These are phyloP conservation scores for Hypoxylon sp. DNA, from an alignment of 2,329 filamentous ascomycete species.

Conservation along the genomic window DNA sequence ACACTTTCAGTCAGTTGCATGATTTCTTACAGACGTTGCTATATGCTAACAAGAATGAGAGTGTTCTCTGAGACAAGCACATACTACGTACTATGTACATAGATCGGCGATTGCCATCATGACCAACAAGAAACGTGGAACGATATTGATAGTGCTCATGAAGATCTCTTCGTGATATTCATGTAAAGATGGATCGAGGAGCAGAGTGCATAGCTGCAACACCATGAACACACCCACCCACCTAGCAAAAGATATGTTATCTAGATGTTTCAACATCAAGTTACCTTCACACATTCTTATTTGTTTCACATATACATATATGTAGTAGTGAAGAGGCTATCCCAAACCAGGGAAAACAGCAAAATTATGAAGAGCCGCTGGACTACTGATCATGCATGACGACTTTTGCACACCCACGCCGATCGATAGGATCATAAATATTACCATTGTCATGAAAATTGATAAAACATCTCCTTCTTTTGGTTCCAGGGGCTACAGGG, in stretches of 20 bases:
- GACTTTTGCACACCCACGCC: slow-evolving; percentile 4
- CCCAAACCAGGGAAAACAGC: not conserved
- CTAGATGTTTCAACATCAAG: slow-evolving; percentile 46
- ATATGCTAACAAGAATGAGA: slow-evolving; percentile 3
- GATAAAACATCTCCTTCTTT: slow-evolving; percentile 21
- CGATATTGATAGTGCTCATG: not conserved
- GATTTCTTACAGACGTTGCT: slow-evolving; percentile 9
- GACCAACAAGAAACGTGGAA: not conserved
- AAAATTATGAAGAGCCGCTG: not conserved
- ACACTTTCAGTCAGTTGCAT: not conserved
- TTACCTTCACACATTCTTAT: slow-evolving; percentile 18
- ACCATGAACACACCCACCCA: not conserved
- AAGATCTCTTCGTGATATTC: not conserved
- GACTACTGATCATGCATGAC: slow-evolving; percentile 19
- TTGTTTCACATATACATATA: not conserved
- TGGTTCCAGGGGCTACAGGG: slow-evolving; percentile 30
- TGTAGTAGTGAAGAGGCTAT: not conserved
- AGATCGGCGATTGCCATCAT: not conserved
- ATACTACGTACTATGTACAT: not conserved
- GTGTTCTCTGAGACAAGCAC: slow-evolving; percentile 14
- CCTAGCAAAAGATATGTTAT: slow-evolving; percentile 22
- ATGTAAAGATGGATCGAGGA: not conserved
- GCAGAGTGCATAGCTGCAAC: not conserved
- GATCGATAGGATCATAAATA: slow-evolving; percentile 14
- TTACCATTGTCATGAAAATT: slow-evolving; percentile 15